These are phyloP conservation scores for Pistacia atlantica DNA, from an alignment of 345 rosid genomes.

Conservation along the genomic window DNA sequence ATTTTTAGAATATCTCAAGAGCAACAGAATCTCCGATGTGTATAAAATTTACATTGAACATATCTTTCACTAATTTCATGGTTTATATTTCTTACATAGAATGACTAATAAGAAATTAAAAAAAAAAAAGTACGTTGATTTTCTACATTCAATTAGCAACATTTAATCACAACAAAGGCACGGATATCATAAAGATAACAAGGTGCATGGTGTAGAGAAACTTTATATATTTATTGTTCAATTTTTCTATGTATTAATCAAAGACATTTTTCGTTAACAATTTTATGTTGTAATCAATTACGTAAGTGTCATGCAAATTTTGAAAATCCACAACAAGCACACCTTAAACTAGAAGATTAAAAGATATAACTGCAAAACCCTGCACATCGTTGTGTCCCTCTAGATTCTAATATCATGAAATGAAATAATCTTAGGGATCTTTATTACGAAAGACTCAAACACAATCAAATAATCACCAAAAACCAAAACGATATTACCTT, in stretches of 20 bases:
- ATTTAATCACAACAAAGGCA: neutral
- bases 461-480: neutral
- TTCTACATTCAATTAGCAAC: neutral
- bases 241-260: neutral
- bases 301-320: neutral
- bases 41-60: neutral
- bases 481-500: constrained; percentile 50
- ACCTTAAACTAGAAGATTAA: neutral
- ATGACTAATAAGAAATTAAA: neutral
- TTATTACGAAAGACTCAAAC: neutral
- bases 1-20: neutral
- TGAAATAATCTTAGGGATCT: neutral
- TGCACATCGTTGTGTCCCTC: constrained; percentile 1
- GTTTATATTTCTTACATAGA: too few species aligned
- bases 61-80: neutral
- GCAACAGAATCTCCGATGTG: neutral
- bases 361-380: neutral
- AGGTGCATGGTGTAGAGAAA: neutral
- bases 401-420: neutral
- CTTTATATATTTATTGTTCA: neutral
- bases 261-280: neutral
- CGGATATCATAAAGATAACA: neutral
- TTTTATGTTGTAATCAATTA: neutral
- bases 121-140: too few species aligned
- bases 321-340: neutral